Conservation (phyloP, 1,139 yeast species). For the Groenewaldozyma sp. region DNA sequence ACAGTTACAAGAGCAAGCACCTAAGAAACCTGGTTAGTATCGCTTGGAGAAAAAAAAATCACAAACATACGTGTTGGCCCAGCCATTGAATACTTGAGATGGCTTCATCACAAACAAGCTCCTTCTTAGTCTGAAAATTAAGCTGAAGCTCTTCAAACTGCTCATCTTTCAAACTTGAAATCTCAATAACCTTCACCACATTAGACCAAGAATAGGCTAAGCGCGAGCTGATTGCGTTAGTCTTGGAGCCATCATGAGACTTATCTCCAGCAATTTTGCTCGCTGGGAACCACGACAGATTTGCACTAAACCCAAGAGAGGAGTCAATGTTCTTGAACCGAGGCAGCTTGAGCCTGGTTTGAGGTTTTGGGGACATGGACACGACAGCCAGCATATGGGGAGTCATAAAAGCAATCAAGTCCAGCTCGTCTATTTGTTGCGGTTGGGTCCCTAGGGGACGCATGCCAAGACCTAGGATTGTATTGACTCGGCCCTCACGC, state of each 20-base stretch:
- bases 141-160: slow-evolving; percentile 28
- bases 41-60: not conserved
- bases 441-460: slow-evolving; percentile 48
- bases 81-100: slow-evolving; percentile 57
- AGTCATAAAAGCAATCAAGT: slow-evolving; percentile 55
- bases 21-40: slow-evolving; percentile 12
- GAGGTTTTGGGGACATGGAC: slow-evolving; percentile 45
- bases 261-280: not conserved
- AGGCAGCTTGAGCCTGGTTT: slow-evolving; percentile 46
- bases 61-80: slow-evolving; percentile 30
- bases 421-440: slow-evolving; percentile 44
- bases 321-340: slow-evolving; percentile 35
- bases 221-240: slow-evolving; percentile 31
- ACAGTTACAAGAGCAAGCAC: slow-evolving; percentile 43
- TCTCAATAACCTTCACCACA: slow-evolving; percentile 45
- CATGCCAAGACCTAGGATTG: slow-evolving; percentile 36
- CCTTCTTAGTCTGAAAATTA: slow-evolving; percentile 38
- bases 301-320: slow-evolving; percentile 36
- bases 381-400: slow-evolving; percentile 43
- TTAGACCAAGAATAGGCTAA: slow-evolving; percentile 65
- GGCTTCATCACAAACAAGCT: slow-evolving; percentile 40
- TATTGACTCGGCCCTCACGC: slow-evolving; percentile 20
- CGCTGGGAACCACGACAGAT: slow-evolving; percentile 55
- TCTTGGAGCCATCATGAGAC: not conserved
- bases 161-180: slow-evolving; percentile 37